Conservation (phyloP, 2,329 filamentous ascomycete species). For the Sclerotinia borealis region DNA sequence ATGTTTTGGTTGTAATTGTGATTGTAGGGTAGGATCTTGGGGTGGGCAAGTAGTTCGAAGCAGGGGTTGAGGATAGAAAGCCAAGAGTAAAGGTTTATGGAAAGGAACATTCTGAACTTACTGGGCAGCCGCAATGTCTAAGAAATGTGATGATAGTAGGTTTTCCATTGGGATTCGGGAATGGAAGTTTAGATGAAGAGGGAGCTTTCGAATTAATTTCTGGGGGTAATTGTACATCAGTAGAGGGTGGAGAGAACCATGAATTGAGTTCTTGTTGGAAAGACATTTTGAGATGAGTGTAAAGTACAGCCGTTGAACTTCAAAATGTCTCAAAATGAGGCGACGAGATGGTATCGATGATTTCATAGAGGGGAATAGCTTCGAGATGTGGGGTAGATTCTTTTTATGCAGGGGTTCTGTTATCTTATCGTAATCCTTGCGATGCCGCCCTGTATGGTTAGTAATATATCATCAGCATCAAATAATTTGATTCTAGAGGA, state of each 20-base stretch:
- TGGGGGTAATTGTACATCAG: constrained; percentile 42
- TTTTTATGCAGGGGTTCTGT: background rate
- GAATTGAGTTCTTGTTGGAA: constrained; percentile 30
- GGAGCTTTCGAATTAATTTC: constrained; percentile 51
- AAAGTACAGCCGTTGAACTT: background rate
- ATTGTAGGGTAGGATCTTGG: background rate
- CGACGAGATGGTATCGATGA: background rate
- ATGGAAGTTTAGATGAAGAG: constrained; percentile 42
- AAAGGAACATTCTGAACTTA: constrained; percentile 35
- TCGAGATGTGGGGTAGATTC: background rate
- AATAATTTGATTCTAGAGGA: constrained; percentile 1
- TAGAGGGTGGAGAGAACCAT: constrained; percentile 23
- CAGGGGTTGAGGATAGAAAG: too few relatives aligned
- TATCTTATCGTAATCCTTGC: constrained; percentile 7
- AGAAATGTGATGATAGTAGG: constrained; percentile 62
- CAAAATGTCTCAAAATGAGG: background rate
- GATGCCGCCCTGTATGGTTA: background rate
- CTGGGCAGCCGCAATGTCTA: constrained; percentile 71
- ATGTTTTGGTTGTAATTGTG: too few relatives aligned
- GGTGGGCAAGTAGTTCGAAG: background rate
- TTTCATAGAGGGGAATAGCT: constrained; percentile 6
- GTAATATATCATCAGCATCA: background rate
- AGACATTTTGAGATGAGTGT: constrained; percentile 23
- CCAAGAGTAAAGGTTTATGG: background rate
- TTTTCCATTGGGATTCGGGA: constrained; percentile 46